These are phyloP conservation scores for Wickerhamomyces queroliae DNA, from an alignment of 805 yeast species.

Conservation along the genomic window DNA sequence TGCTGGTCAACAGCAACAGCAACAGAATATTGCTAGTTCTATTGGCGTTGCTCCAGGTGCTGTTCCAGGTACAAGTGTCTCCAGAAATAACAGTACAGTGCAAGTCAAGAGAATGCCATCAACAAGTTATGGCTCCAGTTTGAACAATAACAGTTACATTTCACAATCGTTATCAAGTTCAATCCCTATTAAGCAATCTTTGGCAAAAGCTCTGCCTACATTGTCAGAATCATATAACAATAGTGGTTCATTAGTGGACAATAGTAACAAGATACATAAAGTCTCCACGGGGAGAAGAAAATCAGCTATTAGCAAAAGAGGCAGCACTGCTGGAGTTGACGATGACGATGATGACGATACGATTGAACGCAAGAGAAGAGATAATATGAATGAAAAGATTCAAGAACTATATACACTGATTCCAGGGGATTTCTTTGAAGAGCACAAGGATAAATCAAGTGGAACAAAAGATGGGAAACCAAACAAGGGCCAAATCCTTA, in stretches of 20 bases:
- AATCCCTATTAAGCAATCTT: conserved; percentile 20
- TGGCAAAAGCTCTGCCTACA: conserved; percentile 17
- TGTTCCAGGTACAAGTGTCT: background rate
- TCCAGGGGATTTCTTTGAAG: conserved; percentile 40
- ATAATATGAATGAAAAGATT: conserved; percentile 52
- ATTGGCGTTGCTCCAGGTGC: conserved; percentile 5
- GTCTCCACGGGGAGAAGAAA: conserved; percentile 13
- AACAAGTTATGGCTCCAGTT: conserved; percentile 2
- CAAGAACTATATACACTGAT: conserved; percentile 43
- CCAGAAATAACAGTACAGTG: background rate
- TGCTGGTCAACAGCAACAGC: background rate
- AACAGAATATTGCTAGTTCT: background rate
- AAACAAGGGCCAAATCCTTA: conserved; percentile 74
- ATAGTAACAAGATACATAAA: conserved; percentile 11
- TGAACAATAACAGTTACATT: conserved; percentile 1
- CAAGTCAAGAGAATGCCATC: conserved; percentile 2
- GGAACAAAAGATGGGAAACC: conserved; percentile 85
- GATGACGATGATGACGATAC: conserved; percentile 20
- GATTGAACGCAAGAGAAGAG: conserved; percentile 43
- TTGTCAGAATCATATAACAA: conserved; percentile 1
- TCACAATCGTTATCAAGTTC: conserved; percentile 5
- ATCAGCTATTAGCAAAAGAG: conserved; percentile 6
- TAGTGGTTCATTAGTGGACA: conserved; percentile 17
- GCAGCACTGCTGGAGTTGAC: conserved; percentile 2
- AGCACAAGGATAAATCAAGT: conserved; percentile 35